Evolutionary conservation across 345 rosid genomes (phyloP).

Genomic region (Leavenworthia alabamica): DNA sequence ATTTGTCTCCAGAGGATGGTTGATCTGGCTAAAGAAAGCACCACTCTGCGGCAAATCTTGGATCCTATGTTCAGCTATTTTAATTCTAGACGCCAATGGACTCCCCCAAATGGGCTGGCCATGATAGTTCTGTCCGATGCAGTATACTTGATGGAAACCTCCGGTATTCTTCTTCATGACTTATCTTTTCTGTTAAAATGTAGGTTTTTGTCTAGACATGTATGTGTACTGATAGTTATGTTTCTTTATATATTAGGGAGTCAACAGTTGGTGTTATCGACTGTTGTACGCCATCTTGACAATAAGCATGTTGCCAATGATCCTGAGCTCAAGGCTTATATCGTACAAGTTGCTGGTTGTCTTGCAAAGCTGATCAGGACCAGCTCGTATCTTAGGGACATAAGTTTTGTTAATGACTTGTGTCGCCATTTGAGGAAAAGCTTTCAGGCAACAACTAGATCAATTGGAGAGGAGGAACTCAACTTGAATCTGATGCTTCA

Average conservation of each 20-base stretch:
- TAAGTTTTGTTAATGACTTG: conserved; percentile 75
- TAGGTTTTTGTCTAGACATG: neutral
- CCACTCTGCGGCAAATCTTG: conserved; percentile 67
- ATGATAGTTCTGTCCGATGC: conserved; percentile 67
- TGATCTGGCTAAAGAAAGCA: conserved; percentile 83
- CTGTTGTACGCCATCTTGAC: conserved; percentile 81
- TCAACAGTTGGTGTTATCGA: conserved; percentile 65
- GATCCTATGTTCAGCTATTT: conserved; percentile 82
- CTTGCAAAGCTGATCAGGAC: conserved; percentile 75
- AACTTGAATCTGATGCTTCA: conserved; percentile 62
- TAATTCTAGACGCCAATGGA: conserved; percentile 69
- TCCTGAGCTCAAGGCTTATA: conserved; percentile 62
- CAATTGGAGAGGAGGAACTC: conserved; percentile 60
- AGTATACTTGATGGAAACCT: conserved; percentile 55
- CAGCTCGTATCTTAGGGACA: conserved; percentile 52
- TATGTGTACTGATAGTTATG: conserved; percentile 3
- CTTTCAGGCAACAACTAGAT: conserved; percentile 64
- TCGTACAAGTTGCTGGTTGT: conserved; percentile 68
- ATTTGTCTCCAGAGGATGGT: conserved; percentile 88
- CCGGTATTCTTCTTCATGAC: conserved; percentile 36
- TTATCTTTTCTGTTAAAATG: conserved; percentile 5
- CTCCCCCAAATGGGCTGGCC: conserved; percentile 68
- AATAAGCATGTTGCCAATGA: conserved; percentile 78
- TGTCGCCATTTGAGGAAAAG: conserved; percentile 94
- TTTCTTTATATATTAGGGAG: conserved; percentile 45